Conservation (phyloP, 257 asterid species). For the Nemophila menziesii region DNA sequence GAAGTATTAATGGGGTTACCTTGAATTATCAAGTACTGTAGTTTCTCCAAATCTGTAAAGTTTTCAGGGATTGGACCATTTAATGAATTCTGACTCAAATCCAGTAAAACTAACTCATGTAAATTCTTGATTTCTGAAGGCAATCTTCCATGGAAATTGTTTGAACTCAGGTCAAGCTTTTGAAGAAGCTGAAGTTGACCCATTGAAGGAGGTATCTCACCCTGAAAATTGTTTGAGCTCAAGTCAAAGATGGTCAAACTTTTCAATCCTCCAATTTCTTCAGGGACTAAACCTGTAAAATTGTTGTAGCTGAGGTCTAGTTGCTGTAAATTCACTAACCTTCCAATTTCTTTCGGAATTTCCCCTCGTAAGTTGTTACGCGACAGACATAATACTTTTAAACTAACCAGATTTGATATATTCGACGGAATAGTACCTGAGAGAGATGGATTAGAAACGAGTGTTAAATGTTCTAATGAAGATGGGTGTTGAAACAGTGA, state of each 20-base stretch:
- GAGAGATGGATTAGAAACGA: slow-evolving; percentile 41
- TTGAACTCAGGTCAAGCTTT: slow-evolving; percentile 44
- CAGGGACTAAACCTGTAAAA: slow-evolving; percentile 33
- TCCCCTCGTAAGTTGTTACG: slow-evolving; percentile 44
- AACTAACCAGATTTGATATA: slow-evolving; percentile 15
- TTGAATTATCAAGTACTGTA: slow-evolving; percentile 46
- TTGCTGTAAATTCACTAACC: slow-evolving; percentile 26
- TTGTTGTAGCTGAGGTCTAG: slow-evolving; percentile 45
- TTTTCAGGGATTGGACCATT: slow-evolving; percentile 36
- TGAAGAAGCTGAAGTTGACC: slow-evolving; percentile 24
- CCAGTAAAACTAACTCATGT: slow-evolving; percentile 24
- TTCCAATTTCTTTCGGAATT: slow-evolving; percentile 32
- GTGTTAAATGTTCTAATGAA: slow-evolving; percentile 28
- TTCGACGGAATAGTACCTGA: slow-evolving; percentile 32
- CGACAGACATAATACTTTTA: slow-evolving; percentile 23
- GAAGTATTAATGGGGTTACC: slow-evolving; percentile 31
- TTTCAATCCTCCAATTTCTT: slow-evolving; percentile 24
- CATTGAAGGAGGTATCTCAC: slow-evolving; percentile 23
- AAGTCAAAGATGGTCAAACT: slow-evolving; percentile 36
- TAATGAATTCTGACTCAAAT: slow-evolving; percentile 35
- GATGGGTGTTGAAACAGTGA: slow-evolving; percentile 13
- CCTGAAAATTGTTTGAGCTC: slow-evolving; percentile 27
- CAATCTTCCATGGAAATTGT: slow-evolving; percentile 29
- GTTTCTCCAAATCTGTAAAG: slow-evolving; percentile 19
- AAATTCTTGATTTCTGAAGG: slow-evolving; percentile 33